Conservation (phyloP, 2,329 filamentous ascomycete genomes). For the Alternaria gansuensis region DNA sequence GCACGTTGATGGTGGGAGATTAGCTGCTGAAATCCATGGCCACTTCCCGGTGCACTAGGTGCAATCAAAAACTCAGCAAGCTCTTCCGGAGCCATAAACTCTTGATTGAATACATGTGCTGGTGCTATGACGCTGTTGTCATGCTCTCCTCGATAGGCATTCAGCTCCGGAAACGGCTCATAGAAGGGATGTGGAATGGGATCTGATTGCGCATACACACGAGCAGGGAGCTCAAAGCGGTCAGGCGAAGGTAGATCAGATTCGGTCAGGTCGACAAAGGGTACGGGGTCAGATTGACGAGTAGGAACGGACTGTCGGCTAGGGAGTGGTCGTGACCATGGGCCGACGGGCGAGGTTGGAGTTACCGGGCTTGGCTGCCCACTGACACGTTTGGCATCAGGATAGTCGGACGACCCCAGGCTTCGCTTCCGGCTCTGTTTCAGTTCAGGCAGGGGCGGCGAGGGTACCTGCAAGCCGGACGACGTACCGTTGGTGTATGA, state of each 20-base stretch:
- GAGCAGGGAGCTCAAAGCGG: neutral
- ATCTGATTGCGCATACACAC: constrained; percentile 1
- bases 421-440: constrained; percentile 38
- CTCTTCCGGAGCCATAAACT: constrained; percentile 39
- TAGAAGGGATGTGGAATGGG: neutral
- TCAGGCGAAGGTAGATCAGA: constrained; percentile 32
- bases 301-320: constrained; percentile 9
- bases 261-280: constrained; percentile 33
- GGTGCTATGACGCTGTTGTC: constrained; percentile 18
- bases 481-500: constrained; percentile 3
- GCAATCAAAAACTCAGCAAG: constrained; percentile 43
- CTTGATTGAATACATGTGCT: constrained; percentile 32
- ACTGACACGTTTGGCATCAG: constrained; percentile 41
- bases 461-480: constrained; percentile 9
- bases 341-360: constrained; percentile 31
- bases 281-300: neutral
- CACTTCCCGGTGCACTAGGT: constrained; percentile 24
- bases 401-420: constrained; percentile 27
- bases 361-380: constrained; percentile 34
- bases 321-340: constrained; percentile 16
- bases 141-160: constrained; percentile 10
- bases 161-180: constrained; percentile 22
- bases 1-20: neutral
- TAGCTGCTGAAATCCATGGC: constrained; percentile 28
- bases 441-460: constrained; percentile 10